Evolutionary conservation across 768 basidiomycete species (phyloP).

Genomic region (Lactarius indigo): DNA sequence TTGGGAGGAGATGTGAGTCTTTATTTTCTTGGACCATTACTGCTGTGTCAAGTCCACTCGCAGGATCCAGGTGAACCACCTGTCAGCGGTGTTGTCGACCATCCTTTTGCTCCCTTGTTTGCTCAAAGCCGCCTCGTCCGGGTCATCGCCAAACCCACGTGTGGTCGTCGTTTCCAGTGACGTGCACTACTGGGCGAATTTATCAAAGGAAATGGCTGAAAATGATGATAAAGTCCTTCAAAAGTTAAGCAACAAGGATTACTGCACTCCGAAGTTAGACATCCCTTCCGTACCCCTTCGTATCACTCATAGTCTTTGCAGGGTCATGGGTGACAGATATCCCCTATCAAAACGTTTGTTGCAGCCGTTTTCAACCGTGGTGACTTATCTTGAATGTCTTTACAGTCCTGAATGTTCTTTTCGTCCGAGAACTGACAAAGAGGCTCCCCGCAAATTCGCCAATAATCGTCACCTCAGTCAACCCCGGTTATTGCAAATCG

Average conservation of each 20-base stretch:
- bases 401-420: conserved; percentile 20
- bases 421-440: conserved; percentile 21
- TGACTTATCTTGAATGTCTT: neutral
- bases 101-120: conserved; percentile 19
- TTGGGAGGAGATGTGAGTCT: conserved; percentile 31
- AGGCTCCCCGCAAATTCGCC: conserved; percentile 22
- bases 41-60: neutral
- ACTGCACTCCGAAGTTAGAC: conserved; percentile 18
- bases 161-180: conserved; percentile 22
- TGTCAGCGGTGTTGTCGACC: conserved; percentile 14
- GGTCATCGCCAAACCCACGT: conserved; percentile 17
- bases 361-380: neutral
- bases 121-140: conserved; percentile 15
- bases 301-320: neutral
- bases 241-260: conserved; percentile 9
- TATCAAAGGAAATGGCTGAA: conserved; percentile 8
- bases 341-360: conserved; percentile 18
- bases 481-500: conserved; percentile 21
- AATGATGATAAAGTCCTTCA: conserved; percentile 9
- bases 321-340: conserved; percentile 18
- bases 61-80: conserved; percentile 47
- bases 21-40: neutral
- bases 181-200: conserved; percentile 7
- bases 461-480: conserved; percentile 17
- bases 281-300: neutral